Evolutionary conservation across 2,329 filamentous ascomycete genomes (phyloP).

Genomic region (Sporothrix globosa): DNA sequence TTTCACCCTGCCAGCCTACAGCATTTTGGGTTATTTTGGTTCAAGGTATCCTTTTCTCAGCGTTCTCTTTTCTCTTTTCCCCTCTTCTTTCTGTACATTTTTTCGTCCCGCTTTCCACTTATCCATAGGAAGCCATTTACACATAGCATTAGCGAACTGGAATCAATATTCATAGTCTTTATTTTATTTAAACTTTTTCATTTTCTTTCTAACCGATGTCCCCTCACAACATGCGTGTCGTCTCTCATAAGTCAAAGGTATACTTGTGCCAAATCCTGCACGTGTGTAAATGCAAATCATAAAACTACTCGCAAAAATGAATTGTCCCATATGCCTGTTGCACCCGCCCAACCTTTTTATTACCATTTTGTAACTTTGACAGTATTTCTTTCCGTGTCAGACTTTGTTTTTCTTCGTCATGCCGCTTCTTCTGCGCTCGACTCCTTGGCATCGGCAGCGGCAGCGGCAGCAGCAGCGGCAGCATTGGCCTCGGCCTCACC

Average conservation of each 20-base stretch:
- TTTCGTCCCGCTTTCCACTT: not conserved
- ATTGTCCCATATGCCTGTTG: not conserved
- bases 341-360: slow-evolving; percentile 12
- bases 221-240: not conserved
- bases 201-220: not conserved
- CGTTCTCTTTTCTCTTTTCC: not conserved
- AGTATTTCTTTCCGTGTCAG: not conserved
- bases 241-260: not conserved
- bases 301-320: not conserved
- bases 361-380: not conserved
- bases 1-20: no score
- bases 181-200: not conserved
- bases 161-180: not conserved
- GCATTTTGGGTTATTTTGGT: not conserved
- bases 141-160: slow-evolving; percentile 27
- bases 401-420: not conserved
- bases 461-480: slow-evolving; percentile 17
- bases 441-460: slow-evolving; percentile 18
- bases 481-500: slow-evolving; percentile 48
- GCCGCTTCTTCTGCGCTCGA: not conserved
- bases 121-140: not conserved
- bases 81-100: not conserved
- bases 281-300: not conserved
- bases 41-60: not conserved
- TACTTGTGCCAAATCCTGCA: slow-evolving; percentile 1